Evolutionary conservation across 805 yeast species (phyloP), one percentile per base, ranked within the genome.

Genomic region (Candida oleophila): DNA sequence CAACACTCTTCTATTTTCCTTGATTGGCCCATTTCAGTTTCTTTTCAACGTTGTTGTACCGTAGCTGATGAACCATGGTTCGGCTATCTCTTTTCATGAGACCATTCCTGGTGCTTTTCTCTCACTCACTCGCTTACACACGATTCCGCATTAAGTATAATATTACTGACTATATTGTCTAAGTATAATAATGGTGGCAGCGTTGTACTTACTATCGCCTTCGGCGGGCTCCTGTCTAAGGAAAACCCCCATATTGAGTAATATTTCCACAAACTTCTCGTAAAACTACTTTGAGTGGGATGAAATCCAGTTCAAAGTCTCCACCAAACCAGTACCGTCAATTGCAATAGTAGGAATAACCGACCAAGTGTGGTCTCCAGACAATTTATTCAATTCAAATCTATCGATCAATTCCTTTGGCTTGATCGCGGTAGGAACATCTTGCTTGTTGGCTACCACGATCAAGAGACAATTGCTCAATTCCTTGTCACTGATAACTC

Each of bases 391-490:
- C 65, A 91, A 74, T 48, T 85, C 82, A 50, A 90, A 77, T 53
- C 74, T 73, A 55, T 87, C 87, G 47, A 90, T 87, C 51, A 90
- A 72, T 59, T 90, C 92, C 62, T 83, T 83, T 43, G 96, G 92
- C 59, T 80, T 84, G 69, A 84, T 70, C 41, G 92, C 83, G 35
- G 78, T 80, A 14, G 80, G 78, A 53, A 86, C 70, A 68, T 88
- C 96, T 66, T 88, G 96, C 64, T 88, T 88, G 68, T 90, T 90
- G 47, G 96, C 97, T 71, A 89, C 82, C 4, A 90, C 92, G 52
- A 89, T 76, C 60, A 90, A 68, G 50, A 87, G 75, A 54, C 92
- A 90, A 50, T 84, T 83, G 56, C 82, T 79, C 79, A 89, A 84
- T 63, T 89, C 96, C 51, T 88, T 82, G 66, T 90, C 97, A 55